Percentiles rank a stretch among this genome's conserved stretches.
phyloP scores from a whole-genome alignment of 139 green algal genomes.

The Picochlorum sp. region DNA sequence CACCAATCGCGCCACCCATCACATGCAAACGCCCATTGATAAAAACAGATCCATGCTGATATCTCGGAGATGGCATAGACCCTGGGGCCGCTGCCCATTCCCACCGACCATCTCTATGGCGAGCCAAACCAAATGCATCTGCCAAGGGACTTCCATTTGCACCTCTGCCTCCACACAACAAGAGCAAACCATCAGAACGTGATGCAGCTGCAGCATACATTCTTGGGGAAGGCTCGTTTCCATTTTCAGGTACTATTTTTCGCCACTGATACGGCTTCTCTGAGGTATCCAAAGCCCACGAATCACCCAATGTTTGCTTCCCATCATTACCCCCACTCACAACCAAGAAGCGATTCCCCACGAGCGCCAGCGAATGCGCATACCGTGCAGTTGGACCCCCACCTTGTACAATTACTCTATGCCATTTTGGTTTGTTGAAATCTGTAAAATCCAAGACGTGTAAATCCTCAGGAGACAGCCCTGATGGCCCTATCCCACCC shows the following conservation, averaged over 20 bases:
- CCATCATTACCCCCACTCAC: slow-evolving; percentile 96
- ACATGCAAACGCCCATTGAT: slow-evolving; percentile 89
- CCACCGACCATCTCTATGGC: slow-evolving; percentile 96
- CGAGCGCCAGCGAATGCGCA: slow-evolving; percentile 89
- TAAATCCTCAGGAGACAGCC: slow-evolving; percentile 89
- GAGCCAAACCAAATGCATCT: slow-evolving; percentile 90
- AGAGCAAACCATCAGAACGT: slow-evolving; percentile 85
- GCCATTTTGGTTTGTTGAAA: slow-evolving; percentile 79
- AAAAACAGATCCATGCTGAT: slow-evolving; percentile 96
- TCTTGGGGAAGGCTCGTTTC: slow-evolving; percentile 64
- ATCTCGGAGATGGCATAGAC: slow-evolving; percentile 78
- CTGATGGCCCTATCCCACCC: slow-evolving; percentile 88
- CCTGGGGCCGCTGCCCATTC: slow-evolving; percentile 96
- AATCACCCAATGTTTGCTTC: slow-evolving; percentile 76
- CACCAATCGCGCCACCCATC: slow-evolving; percentile 88
- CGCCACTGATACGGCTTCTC: slow-evolving; percentile 98
- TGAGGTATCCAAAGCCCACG: slow-evolving; percentile 95
- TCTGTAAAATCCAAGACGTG: slow-evolving; percentile 98
- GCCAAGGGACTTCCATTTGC: slow-evolving; percentile 65
- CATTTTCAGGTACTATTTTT: slow-evolving; percentile 79
- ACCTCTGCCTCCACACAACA: slow-evolving; percentile 90
- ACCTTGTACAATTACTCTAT: slow-evolving; percentile 93
- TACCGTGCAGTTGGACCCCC: slow-evolving; percentile 87
- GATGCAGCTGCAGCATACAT: slow-evolving; percentile 96
- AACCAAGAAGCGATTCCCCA: slow-evolving; percentile 96